phyloP scores from a whole-genome alignment of 805 yeast species.

The Nematodospora valgi region DNA sequence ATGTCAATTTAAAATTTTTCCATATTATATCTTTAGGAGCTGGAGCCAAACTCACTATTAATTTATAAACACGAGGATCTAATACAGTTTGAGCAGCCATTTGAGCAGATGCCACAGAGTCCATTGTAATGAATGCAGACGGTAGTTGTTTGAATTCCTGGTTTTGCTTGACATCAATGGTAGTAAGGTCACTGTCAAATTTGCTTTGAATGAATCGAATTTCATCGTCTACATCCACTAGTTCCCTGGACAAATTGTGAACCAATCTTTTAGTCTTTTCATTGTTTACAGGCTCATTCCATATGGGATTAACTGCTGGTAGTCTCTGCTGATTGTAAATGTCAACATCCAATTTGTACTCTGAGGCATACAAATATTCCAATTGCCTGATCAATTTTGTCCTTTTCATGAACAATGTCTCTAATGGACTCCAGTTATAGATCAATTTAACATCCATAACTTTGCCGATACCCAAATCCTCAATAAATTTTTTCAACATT shows the following conservation, averaged over 20 bases:
- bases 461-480: slow-evolving; percentile 52
- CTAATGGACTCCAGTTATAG: slow-evolving; percentile 43
- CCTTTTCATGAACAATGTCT: slow-evolving; percentile 34
- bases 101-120: slow-evolving; percentile 46
- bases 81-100: slow-evolving; percentile 47
- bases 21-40: slow-evolving; percentile 45
- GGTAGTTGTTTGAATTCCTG: slow-evolving; percentile 37
- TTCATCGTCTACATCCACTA: slow-evolving; percentile 35
- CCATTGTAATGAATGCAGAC: slow-evolving; percentile 48
- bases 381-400: slow-evolving; percentile 25
- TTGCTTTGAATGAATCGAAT: slow-evolving; percentile 33
- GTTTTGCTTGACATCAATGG: slow-evolving; percentile 22
- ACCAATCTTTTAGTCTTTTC: slow-evolving; percentile 20
- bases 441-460: slow-evolving; percentile 50
- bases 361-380: slow-evolving; percentile 41
- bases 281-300: slow-evolving; percentile 8
- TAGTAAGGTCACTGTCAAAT: slow-evolving; percentile 21
- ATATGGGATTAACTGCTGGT: slow-evolving; percentile 28
- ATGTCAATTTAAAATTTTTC: slow-evolving; percentile 44
- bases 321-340: slow-evolving; percentile 30
- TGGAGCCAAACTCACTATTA: slow-evolving; percentile 43
- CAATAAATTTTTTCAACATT: slow-evolving; percentile 47
- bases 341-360: slow-evolving; percentile 42
- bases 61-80: slow-evolving; percentile 43
- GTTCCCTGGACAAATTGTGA: slow-evolving; percentile 26